A percentile compares a stretch with the other conserved stretches of the same genome.
Conservation (phyloP, 2,329 filamentous ascomycete genomes). For the Fusarium dimerum region DNA sequence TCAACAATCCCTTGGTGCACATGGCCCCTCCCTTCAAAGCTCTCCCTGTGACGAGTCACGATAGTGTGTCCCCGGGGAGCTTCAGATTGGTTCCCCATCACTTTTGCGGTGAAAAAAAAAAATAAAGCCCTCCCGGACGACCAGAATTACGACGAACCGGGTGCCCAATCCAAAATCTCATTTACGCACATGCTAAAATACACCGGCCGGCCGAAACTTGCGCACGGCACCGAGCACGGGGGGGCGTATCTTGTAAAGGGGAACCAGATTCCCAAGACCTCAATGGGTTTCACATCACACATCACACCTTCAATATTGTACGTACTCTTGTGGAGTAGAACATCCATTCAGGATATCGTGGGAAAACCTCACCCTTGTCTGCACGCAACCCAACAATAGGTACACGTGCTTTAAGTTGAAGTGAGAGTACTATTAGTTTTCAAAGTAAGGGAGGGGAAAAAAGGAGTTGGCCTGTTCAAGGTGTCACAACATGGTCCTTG, state of each 20-base stretch:
- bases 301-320: constrained; percentile 7
- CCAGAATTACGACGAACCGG: background rate
- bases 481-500: no score
- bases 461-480: no score
- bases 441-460: constrained; percentile 5
- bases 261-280: background rate
- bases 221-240: background rate
- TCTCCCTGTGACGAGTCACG: background rate
- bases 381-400: constrained; percentile 27
- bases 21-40: background rate
- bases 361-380: constrained; percentile 10
- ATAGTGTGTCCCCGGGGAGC: background rate
- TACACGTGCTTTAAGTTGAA: constrained; percentile 27
- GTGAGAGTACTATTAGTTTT: constrained; percentile 24
- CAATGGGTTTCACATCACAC: background rate
- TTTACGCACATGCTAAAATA: background rate
- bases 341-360: background rate
- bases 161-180: background rate
- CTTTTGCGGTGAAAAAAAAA: background rate
- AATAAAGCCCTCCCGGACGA: background rate
- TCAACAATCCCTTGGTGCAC: background rate
- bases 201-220: background rate
- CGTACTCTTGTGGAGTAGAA: background rate
- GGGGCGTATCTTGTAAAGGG: background rate
- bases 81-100: background rate